Percentiles rank a stretch among this genome's conserved stretches.
Conservation (phyloP, 2,329 filamentous ascomycete genomes). For the Leptodontidium sp. region DNA sequence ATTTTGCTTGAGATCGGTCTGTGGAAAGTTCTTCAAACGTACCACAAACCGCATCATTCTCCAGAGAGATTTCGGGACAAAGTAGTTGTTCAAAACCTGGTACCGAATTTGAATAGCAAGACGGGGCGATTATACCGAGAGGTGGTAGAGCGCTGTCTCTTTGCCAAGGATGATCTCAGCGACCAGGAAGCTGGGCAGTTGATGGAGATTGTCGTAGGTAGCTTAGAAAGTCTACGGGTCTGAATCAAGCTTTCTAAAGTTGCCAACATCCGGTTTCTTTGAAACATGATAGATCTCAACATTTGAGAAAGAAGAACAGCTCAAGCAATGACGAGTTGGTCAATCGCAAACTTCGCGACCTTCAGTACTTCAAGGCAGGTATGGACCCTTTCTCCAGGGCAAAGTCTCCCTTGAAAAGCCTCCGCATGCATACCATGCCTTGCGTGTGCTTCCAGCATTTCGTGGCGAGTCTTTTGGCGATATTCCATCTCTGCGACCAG, state of each 20-base stretch:
- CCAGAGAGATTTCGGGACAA: slow-evolving; percentile 54
- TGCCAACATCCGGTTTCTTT: background rate
- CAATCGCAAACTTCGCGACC: slow-evolving; percentile 61
- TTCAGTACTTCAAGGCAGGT: slow-evolving; percentile 61
- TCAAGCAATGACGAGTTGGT: slow-evolving; percentile 63
- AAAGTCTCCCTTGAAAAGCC: slow-evolving; percentile 43
- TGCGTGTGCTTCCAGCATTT: slow-evolving; percentile 56
- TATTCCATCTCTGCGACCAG: slow-evolving; percentile 62
- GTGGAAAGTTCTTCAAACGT: slow-evolving; percentile 54
- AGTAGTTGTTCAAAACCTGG: slow-evolving; percentile 51
- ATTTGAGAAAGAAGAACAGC: background rate
- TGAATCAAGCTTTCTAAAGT: background rate
- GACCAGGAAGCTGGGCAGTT: slow-evolving; percentile 50
- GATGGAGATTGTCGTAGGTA: slow-evolving; percentile 54
- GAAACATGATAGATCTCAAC: no score
- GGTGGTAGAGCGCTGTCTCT: slow-evolving; percentile 52
- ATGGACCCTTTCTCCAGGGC: slow-evolving; percentile 49
- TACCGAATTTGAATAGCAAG: slow-evolving; percentile 53
- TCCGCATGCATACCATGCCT: slow-evolving; percentile 36
- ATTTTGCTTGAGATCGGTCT: slow-evolving; percentile 55
- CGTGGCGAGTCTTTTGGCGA: slow-evolving; percentile 57
- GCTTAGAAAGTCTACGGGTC: slow-evolving; percentile 46
- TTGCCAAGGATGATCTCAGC: slow-evolving; percentile 50
- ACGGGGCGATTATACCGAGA: slow-evolving; percentile 51
- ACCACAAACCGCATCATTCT: slow-evolving; percentile 53